Conservation (phyloP, 306 rosid species). For the Dalbergia cochinchinensis region DNA sequence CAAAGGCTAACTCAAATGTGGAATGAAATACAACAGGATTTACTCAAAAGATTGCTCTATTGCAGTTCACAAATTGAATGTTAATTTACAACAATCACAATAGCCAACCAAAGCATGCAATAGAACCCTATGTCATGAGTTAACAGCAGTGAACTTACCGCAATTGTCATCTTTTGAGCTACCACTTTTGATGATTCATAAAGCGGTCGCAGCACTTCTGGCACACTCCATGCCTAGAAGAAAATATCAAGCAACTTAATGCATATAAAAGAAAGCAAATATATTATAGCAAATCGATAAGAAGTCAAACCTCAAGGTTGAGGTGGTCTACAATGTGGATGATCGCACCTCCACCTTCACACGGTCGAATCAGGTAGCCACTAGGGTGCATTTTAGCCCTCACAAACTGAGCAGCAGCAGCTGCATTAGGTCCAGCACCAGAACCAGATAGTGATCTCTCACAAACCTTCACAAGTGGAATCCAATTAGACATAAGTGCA, state of each 20-base stretch:
- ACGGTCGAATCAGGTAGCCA: constrained; percentile 84
- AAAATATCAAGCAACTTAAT: constrained; percentile 20
- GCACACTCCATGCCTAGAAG: constrained; percentile 77
- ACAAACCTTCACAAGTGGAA: constrained; percentile 59
- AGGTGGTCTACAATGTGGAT: constrained; percentile 87
- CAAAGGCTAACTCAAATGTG: constrained; percentile 24
- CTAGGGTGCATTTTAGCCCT: constrained; percentile 82
- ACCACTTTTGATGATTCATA: constrained; percentile 78
- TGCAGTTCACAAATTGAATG: constrained; percentile 8
- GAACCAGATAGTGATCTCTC: constrained; percentile 87
- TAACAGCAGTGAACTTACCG: constrained; percentile 54
- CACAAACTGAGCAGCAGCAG: constrained; percentile 70
- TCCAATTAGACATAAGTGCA: neutral
- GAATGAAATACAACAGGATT: neutral
- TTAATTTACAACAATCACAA: neutral
- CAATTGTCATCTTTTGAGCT: constrained; percentile 78
- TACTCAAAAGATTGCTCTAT: neutral
- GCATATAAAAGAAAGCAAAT: neutral
- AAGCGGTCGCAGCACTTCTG: constrained; percentile 81
- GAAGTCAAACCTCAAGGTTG: constrained; percentile 75
- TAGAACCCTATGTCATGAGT: neutral
- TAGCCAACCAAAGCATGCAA: neutral
- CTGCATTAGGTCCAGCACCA: constrained; percentile 73
- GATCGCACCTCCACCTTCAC: constrained; percentile 89
- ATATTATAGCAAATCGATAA: neutral